These are phyloP conservation scores for Fusarium mexicanum DNA, from an alignment of 2,329 filamentous ascomycete species.

Conservation along the genomic window DNA sequence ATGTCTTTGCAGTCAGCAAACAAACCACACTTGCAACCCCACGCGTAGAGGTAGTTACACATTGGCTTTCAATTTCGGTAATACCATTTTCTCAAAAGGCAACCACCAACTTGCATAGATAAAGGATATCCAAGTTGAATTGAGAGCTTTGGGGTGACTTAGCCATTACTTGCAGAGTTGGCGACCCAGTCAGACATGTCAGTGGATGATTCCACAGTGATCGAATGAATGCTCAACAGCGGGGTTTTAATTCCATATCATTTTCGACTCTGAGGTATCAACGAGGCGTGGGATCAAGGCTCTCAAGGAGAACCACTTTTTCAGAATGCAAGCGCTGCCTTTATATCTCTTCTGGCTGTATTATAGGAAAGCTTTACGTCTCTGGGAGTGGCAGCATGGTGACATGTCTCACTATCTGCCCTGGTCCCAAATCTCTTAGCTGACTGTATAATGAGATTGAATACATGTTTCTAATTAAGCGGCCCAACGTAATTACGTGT, in stretches of 20 bases:
- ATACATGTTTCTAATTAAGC: not conserved
- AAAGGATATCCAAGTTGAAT: not conserved
- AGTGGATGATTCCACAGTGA: not conserved
- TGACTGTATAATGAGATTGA: not conserved
- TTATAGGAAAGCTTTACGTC: not conserved
- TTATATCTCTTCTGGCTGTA: not conserved
- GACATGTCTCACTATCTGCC: not conserved
- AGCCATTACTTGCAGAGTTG: not conserved
- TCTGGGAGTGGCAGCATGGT: not conserved
- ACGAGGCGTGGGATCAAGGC: not conserved
- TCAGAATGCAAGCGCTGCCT: rapidly evolving
- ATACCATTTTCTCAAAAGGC: not conserved
- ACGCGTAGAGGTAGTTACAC: not conserved
- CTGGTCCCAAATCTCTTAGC: not conserved
- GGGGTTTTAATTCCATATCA: not conserved
- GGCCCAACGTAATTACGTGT: not conserved
- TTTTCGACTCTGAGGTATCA: not conserved
- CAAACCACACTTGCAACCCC: not conserved
- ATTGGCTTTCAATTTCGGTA: not conserved
- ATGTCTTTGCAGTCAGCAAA: not conserved
- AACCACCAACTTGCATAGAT: not conserved
- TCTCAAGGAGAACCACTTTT: rapidly evolving
- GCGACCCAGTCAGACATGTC: not conserved
- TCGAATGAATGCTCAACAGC: not conserved
- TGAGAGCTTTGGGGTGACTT: not conserved